Evolutionary conservation across 1,139 yeast species (phyloP).

Genomic region (Saccharomyces pastorianus): DNA sequence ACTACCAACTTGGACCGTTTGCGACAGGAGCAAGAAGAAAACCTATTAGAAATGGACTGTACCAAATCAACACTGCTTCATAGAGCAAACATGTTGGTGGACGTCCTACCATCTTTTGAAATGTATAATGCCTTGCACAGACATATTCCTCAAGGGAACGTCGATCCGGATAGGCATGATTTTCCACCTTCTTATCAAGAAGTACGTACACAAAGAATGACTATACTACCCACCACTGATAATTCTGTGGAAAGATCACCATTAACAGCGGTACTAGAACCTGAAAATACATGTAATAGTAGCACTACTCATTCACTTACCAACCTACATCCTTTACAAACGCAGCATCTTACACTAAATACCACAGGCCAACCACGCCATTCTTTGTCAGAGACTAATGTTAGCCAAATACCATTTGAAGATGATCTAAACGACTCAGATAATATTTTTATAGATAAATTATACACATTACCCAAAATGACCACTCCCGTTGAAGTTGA

Average conservation of each 20-base stretch:
- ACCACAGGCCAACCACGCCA: not conserved
- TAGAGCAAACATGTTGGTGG: conserved; percentile 17
- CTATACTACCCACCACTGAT: conserved; percentile 1
- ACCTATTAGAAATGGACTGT: conserved; percentile 1
- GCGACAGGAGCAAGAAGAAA: not conserved
- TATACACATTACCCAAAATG: conserved; percentile 30
- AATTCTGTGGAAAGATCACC: conserved; percentile 1
- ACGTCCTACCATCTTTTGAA: conserved; percentile 32
- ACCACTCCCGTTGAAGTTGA: conserved; percentile 31
- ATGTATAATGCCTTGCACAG: conserved; percentile 31
- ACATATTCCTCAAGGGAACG: conserved; percentile 31
- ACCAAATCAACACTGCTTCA: conserved; percentile 3
- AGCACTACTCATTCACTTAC: conserved; percentile 3
- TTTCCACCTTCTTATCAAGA: conserved; percentile 30
- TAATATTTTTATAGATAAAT: conserved; percentile 31
- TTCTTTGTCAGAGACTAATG: not conserved
- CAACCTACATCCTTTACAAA: conserved; percentile 16
- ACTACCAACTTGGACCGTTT: not conserved
- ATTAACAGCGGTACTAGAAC: not conserved
- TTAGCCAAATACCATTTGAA: conserved; percentile 13
- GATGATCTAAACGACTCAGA: conserved; percentile 28
- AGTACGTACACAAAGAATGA: conserved; percentile 9
- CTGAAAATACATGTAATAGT: not conserved
- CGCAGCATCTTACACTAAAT: conserved; percentile 17
- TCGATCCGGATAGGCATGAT: conserved; percentile 29